Conservation (phyloP, 371 early-diverging fungal species). For the Rozella allomycis region DNA sequence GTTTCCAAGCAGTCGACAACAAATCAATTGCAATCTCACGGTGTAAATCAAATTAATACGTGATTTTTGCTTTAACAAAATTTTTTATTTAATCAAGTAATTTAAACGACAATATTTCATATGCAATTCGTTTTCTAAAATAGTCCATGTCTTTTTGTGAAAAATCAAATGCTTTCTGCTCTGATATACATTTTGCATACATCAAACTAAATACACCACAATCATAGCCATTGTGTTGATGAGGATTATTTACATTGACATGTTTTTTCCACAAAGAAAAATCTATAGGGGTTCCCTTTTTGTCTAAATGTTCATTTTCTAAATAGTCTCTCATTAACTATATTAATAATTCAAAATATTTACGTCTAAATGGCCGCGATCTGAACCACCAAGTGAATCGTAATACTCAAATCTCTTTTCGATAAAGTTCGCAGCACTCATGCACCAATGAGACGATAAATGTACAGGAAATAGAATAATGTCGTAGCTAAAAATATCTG, state of each 20-base stretch:
- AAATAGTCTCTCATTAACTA: conserved; percentile 40
- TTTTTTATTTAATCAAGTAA: too few relatives aligned
- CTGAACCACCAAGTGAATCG: conserved; percentile 54
- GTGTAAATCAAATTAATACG: too few relatives aligned
- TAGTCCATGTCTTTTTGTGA: conserved; percentile 44
- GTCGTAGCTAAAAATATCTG: conserved; percentile 57
- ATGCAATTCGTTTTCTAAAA: conserved; percentile 44
- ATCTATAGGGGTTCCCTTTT: conserved; percentile 36
- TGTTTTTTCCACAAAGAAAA: conserved; percentile 37
- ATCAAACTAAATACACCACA: conserved; percentile 92
- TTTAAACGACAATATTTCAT: conserved; percentile 38
- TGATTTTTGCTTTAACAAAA: too few relatives aligned
- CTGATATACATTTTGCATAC: conserved; percentile 52
- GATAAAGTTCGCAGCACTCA: conserved; percentile 50
- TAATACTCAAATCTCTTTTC: conserved; percentile 48
- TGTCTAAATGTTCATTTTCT: conserved; percentile 44
- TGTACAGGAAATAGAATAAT: conserved; percentile 71
- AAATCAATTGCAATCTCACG: too few relatives aligned
- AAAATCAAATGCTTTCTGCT: conserved; percentile 40
- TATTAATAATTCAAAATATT: too few relatives aligned
- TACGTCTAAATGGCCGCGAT: conserved; percentile 23
- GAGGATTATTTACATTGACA: conserved; percentile 47
- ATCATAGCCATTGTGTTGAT: conserved; percentile 72
- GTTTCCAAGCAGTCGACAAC: too few relatives aligned
- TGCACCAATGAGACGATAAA: conserved; percentile 64